Percentiles rank a stretch among this genome's conserved stretches.
phyloP scores from a whole-genome alignment of 2,329 filamentous ascomycete genomes.

The Diaporthe ilicicola region DNA sequence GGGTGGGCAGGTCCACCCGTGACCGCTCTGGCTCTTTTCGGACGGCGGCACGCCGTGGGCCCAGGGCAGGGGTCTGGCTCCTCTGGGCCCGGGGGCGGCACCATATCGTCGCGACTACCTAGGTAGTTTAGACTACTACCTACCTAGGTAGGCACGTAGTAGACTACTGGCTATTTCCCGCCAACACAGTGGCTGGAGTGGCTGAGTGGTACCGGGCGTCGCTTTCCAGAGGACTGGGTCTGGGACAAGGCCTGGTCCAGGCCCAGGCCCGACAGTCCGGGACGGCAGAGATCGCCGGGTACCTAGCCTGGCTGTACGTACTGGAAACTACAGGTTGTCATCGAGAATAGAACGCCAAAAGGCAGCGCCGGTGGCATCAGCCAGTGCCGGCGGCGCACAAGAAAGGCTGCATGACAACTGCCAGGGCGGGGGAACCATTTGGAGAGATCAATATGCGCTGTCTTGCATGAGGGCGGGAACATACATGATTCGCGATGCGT shows the following conservation, averaged over 20 bases:
- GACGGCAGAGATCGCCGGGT: conserved; percentile 19
- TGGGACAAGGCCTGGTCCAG: conserved; percentile 14
- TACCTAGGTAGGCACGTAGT: too few species aligned
- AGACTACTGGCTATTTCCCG: not conserved
- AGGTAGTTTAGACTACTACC: too few species aligned
- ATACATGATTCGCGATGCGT: conserved; percentile 1
- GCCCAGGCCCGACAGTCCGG: conserved; percentile 17
- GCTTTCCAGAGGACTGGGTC: conserved; percentile 16
- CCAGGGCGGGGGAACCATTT: conserved; percentile 5
- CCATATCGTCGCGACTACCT: too few species aligned
- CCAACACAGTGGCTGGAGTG: not conserved
- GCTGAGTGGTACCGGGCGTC: conserved; percentile 7
- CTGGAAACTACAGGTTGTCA: not conserved
- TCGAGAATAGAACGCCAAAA: not conserved
- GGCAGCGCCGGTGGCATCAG: not conserved
- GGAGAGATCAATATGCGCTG: not conserved
- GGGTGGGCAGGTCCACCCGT: conserved; percentile 10
- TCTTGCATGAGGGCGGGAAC: conserved; percentile 3
- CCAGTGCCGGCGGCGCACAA: not conserved
- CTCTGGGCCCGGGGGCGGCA: too few species aligned
- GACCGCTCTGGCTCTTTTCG: conserved; percentile 6
- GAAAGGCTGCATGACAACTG: not conserved
- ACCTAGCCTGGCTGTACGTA: not conserved
- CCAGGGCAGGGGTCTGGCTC: not conserved
- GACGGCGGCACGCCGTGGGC: not conserved